Evolutionary conservation across 805 yeast genomes (phyloP), one percentile per base, ranked within the genome.

Genomic region (Myxozyma neglecta): DNA sequence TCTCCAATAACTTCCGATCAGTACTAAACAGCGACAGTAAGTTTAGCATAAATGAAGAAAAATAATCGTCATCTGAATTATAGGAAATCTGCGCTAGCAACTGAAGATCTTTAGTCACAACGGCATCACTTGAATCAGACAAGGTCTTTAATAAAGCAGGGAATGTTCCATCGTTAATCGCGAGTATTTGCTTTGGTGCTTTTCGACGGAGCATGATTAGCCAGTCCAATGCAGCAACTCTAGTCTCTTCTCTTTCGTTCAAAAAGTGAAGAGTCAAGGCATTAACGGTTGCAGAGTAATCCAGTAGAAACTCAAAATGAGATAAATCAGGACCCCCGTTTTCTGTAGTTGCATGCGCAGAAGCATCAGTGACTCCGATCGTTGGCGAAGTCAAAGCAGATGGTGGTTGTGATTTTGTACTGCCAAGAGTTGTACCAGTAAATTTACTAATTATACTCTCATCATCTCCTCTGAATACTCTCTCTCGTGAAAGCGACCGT

Each of bases 211-310:
- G 79, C 81, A 90, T 84, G 14, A 85, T 84, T 37, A 94, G 78
- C 99, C 99, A 94, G 66, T 92, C 96, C 40, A 94, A 76, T 29
- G 94, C 86, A 0, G 96, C 90, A 39, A 90, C 80, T 61, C 94
- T 81, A 0, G 97, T 88, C 35, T 86, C 84, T 63, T 90, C 96
- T 68, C 89, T 86, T 56, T 88, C 90, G 65, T 84, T 85, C 60
- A 84, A 75, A 63, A 88, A 85, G 71, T 91, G 96, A 45, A 84
- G 72, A 3, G 90, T 86, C 59, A 93, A 79, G 4, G 87, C 85
- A 60, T 85, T 85, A 45, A 91, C 85, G 0, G 90, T 85, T 6
- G 87, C 76, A 0, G 84, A 76, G 63, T 84, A 82, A 68, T 84
- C 85, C 13, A 82, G 69, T 53, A 71, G 35, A 14, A 51, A 43